Evolutionary conservation across 805 yeast genomes (phyloP), one percentile per base, ranked within the genome.

Genomic region (Kluyveromyces wickerhamii): DNA sequence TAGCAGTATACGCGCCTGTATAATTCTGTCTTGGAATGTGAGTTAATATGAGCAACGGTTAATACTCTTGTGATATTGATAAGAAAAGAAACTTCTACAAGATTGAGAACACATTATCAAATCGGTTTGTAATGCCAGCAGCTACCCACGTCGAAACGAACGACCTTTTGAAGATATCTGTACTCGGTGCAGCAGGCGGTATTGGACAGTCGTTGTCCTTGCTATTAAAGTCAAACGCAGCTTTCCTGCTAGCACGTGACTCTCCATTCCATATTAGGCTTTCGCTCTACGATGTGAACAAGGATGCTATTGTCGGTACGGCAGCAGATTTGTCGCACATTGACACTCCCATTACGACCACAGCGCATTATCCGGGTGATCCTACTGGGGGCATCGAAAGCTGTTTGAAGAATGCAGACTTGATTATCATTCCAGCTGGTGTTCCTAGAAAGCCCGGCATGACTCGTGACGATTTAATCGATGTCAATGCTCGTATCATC

Each of bases 401-500:
- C 40, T 45, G 64, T 44, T 36, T 58, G 24, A 35, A 32, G 4
- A 39, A 42, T 25, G 47, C 59, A 4, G 38, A 42, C 26, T 31
- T 57, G 17, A 41, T 56, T 20, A 51, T 63, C 34, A 64, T 65
- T 49, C 94, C 94, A 30, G 95, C 95, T 22, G 95, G 95, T 42
- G 79, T 84, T 26, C 94, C 95, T 52, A 79, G 95, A 67, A 85
- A 85, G 66, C 95, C 95, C 27, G 95, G 95, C 38, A 84, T 84
- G 95, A 81, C 94, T 40, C 77, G 95, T 63, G 95, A 83, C 58
- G 95, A 84, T 52, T 71, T 84, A 56, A 83, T 84, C 72, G 73
- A 74, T 61, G 80, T 81, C 62, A 84, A 84, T 54, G 92, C 94
- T 6, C 74, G 79, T 22, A 87, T 87, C 56, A 79, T 87, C 42